Percentiles rank a stretch among this genome's conserved stretches.
Evolutionary conservation across 208 protist genomes (phyloP).

Genomic region (Trypanosoma rangeli): DNA sequence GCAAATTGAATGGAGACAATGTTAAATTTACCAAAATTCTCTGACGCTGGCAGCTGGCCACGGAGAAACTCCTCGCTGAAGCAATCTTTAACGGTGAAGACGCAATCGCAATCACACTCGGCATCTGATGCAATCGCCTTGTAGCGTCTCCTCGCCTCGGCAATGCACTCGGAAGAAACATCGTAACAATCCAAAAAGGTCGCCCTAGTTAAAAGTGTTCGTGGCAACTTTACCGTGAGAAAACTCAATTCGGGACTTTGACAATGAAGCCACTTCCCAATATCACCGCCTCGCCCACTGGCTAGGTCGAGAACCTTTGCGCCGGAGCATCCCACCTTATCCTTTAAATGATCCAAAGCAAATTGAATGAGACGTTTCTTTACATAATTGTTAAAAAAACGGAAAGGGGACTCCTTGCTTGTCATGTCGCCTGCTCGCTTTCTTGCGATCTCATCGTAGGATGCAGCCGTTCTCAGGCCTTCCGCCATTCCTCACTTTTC

Average conservation of each 20-base stretch:
- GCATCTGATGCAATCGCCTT: conserved; percentile 23
- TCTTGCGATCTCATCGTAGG: conserved; percentile 70
- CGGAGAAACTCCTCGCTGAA: conserved; percentile 62
- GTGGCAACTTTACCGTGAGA: conserved; percentile 23
- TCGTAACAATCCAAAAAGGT: conserved; percentile 58
- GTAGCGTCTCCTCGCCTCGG: conserved; percentile 64
- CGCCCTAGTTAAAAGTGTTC: conserved; percentile 16
- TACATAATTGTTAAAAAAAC: conserved; percentile 87
- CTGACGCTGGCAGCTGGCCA: conserved; percentile 30
- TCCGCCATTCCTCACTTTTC: conserved; percentile 20
- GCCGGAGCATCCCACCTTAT: background rate
- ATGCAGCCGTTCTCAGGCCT: conserved; percentile 32
- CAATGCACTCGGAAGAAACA: conserved; percentile 70
- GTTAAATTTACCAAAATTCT: conserved; percentile 51
- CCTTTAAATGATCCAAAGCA: conserved; percentile 49
- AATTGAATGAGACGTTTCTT: conserved; percentile 85
- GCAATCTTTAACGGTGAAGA: conserved; percentile 79
- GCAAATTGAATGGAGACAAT: conserved; percentile 87
- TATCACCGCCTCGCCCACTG: conserved; percentile 81
- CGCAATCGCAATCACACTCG: conserved; percentile 34
- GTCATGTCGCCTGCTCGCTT: conserved; percentile 52
- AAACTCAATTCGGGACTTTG: conserved; percentile 50
- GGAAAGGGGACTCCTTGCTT: conserved; percentile 72
- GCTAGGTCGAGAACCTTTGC: conserved; percentile 71
- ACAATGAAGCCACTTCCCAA: conserved; percentile 87